Evolutionary conservation across 495 filamentous ascomycete species (phyloP).

Genomic region (Patellaria atrata): DNA sequence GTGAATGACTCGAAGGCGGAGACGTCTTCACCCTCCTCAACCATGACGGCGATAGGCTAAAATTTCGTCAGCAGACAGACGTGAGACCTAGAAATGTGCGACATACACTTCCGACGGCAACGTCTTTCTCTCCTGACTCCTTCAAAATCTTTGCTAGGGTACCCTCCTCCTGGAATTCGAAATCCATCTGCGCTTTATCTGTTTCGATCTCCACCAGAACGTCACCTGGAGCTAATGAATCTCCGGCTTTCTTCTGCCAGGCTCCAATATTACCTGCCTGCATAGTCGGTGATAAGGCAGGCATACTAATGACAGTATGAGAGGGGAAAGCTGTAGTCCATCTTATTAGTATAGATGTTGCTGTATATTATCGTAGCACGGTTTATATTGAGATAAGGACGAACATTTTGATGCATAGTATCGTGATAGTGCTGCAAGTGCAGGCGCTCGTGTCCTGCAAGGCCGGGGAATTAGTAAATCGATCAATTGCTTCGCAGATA

Average conservation of each 20-base stretch:
- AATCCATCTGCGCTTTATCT: conserved; percentile 99
- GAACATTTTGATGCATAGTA: conserved; percentile 71
- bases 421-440: conserved; percentile 47
- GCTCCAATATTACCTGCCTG: conserved; percentile 87
- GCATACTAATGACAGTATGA: conserved; percentile 94
- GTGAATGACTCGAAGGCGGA: conserved; percentile 79
- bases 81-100: conserved; percentile 7
- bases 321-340: conserved; percentile 61
- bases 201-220: conserved; percentile 99
- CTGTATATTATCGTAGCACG: neutral
- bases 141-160: conserved; percentile 89
- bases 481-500: too few species aligned
- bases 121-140: conserved; percentile 86
- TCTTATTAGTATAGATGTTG: conserved; percentile 12
- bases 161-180: conserved; percentile 98
- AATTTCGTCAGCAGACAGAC: conserved; percentile 26
- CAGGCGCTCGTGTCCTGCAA: conserved; percentile 27
- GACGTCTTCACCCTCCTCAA: conserved; percentile 80
- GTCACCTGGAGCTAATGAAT: conserved; percentile 77
- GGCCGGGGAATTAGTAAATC: conserved; percentile 7
- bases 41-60: conserved; percentile 89
- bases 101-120: conserved; percentile 88
- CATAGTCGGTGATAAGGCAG: conserved; percentile 96
- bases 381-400: conserved; percentile 14
- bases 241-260: conserved; percentile 96